Evolutionary conservation across 257 asterid genomes (phyloP), one percentile per base, ranked within the genome.

Genomic region (Prunella vulgaris): DNA sequence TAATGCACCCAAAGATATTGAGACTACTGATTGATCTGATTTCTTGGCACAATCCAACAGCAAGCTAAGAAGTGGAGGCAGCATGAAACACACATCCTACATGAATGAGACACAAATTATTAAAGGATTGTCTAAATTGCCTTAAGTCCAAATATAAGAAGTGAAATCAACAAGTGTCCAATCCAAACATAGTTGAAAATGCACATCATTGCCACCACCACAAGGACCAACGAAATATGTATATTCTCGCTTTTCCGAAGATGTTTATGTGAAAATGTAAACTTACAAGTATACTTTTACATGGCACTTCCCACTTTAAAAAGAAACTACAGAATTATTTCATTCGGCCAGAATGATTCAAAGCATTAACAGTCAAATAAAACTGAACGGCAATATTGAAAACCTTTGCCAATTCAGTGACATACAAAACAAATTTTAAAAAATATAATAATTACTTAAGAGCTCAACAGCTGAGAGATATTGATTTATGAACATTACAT

Each of bases 71-170:
- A 94, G 89, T 68, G 91, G 95, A 60, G 99, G 90, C 72, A 94
- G 88, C 99, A 94, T 91, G 82, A 94, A 94, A 73, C 95, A 94
- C 68, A 94, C 99, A 70, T 91, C 97, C 99, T 94, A 78, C 76
- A 85, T 30, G 71, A 73, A 77, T 48, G 44, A 70, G 66, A 77
- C 66, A 66, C 53, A 78, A 78, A 65, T 35, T 71, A 64, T 66
- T 78, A 78, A 65, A 58, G 70, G 70, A 82, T 62, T 66, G 63
- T 52, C 61, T 52, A 33, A 44, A 59, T 49, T 28, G 69, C 69
- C 64, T 46, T 37, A 54, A 80, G 71, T 60, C 66, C 52, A 49
- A 66, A 53, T 59, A 58, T 48, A 49, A 8, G 58, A 22, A 35
- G 61, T 54, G 32, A 54, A 54, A 54, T 22, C 61, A 56, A 25